Conservation (phyloP, 73 alveolate species). For the Tetrahymena elliotti region DNA sequence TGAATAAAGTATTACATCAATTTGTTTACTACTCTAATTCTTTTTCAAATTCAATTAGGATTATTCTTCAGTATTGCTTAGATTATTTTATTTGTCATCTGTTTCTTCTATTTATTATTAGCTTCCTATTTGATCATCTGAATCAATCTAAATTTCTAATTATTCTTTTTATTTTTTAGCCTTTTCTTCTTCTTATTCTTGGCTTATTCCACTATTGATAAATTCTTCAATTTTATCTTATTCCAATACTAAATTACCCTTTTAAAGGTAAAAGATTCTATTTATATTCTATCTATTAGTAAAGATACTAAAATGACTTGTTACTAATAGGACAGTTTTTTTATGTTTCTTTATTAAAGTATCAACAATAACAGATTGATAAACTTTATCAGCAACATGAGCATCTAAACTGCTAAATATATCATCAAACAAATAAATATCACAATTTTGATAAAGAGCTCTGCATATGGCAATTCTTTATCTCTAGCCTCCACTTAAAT, state of each 20-base stretch:
- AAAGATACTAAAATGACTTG: slow-evolving; percentile 45
- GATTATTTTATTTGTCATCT: background rate
- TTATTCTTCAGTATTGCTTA: background rate
- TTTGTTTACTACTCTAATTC: background rate
- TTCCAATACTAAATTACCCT: background rate
- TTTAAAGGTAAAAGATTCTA: background rate
- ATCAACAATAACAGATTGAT: slow-evolving; percentile 47
- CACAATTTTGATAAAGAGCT: slow-evolving; percentile 68
- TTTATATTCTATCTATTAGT: slow-evolving; percentile 1
- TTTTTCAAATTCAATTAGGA: background rate
- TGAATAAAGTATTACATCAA: background rate
- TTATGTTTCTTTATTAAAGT: slow-evolving; percentile 47
- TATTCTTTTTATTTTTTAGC: background rate
- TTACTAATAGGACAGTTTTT: slow-evolving; percentile 51
- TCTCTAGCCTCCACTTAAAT: slow-evolving; percentile 84
- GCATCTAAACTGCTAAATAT: slow-evolving; percentile 76
- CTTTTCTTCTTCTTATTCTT: background rate
- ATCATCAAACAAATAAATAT: slow-evolving; percentile 77
- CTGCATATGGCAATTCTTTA: slow-evolving; percentile 74
- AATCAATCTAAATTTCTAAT: background rate
- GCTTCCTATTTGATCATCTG: background rate
- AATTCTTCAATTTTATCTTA: background rate
- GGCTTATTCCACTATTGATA: background rate
- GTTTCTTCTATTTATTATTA: background rate
- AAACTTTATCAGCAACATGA: slow-evolving; percentile 64